phyloP scores from a whole-genome alignment of 176 grass and related monocot genomes.

The barley (Hordeum vulgare) region DNA sequence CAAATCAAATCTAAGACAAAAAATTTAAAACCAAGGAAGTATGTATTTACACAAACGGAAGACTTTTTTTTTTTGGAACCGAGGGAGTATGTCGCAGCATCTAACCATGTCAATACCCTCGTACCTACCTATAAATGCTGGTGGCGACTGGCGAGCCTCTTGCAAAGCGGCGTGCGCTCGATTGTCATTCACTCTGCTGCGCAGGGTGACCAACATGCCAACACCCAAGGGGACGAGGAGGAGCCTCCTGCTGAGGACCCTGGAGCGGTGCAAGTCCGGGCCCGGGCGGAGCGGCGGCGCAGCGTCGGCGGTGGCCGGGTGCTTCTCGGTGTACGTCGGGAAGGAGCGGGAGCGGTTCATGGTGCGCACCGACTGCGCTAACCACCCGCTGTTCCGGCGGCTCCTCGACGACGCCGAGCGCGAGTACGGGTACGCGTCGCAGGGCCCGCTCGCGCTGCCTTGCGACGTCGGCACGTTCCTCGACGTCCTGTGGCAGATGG shows the following conservation, averaged over 20 bases:
- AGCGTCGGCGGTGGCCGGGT: slow-evolving; percentile 28
- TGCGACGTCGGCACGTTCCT: slow-evolving; percentile 62
- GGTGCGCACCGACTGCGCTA: slow-evolving; percentile 45
- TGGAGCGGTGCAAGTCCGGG: slow-evolving; percentile 41
- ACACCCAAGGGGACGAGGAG: neutral
- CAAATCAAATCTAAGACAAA: too few relatives aligned
- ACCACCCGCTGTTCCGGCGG: slow-evolving; percentile 55
- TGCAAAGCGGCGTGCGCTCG: too few relatives aligned
- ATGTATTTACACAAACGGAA: too few relatives aligned
- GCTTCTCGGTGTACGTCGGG: slow-evolving; percentile 76
- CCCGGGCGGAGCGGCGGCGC: neutral
- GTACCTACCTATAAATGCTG: too few relatives aligned
- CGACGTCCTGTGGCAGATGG: slow-evolving; percentile 50
- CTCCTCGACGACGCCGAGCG: slow-evolving; percentile 69
- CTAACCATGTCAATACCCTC: too few relatives aligned
- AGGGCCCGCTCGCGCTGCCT: slow-evolving; percentile 61
- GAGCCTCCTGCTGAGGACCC: slow-evolving; percentile 42
- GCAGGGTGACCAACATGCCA: neutral
- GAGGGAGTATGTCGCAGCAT: too few relatives aligned
- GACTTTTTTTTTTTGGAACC: too few relatives aligned
- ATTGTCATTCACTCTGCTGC: too few relatives aligned
- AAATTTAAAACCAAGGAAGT: too few relatives aligned
- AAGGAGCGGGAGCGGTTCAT: slow-evolving; percentile 52
- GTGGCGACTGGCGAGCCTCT: too few relatives aligned
- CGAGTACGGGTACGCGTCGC: slow-evolving; percentile 48